These are phyloP conservation scores for Pseudogymnoascus sp. DNA, from an alignment of 2,329 filamentous ascomycete species.

Conservation along the genomic window DNA sequence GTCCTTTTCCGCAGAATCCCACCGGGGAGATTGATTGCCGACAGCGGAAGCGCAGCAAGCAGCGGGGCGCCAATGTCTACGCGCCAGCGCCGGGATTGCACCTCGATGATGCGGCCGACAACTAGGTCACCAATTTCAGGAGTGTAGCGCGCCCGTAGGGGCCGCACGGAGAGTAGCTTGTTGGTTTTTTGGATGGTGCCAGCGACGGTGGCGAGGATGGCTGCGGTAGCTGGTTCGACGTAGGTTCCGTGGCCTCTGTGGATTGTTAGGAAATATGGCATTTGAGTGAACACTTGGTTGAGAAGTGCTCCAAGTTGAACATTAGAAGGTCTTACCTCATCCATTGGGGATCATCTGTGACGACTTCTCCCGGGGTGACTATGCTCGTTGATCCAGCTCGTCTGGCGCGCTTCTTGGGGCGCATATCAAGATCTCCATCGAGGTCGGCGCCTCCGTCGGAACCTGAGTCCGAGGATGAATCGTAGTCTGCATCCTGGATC, in stretches of 20 bases:
- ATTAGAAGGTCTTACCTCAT: slow-evolving; percentile 56
- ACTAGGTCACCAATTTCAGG: slow-evolving; percentile 96
- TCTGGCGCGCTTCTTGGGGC: slow-evolving; percentile 33
- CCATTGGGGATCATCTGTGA: slow-evolving; percentile 92
- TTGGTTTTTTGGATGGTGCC: slow-evolving; percentile 90
- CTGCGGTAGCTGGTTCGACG: slow-evolving; percentile 49
- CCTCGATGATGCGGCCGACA: slow-evolving; percentile 85
- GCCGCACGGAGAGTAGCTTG: slow-evolving; percentile 87
- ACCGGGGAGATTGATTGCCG: slow-evolving; percentile 87
- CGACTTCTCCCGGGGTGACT: slow-evolving; percentile 79
- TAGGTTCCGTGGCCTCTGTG: slow-evolving; percentile 87
- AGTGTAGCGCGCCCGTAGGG: slow-evolving; percentile 84
- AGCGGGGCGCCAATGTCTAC: slow-evolving; percentile 87
- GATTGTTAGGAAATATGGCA: background rate
- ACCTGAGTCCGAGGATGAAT: slow-evolving; percentile 16
- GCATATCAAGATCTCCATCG: slow-evolving; percentile 34
- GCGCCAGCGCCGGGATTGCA: slow-evolving; percentile 89
- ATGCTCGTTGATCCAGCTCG: slow-evolving; percentile 41
- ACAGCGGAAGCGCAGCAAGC: slow-evolving; percentile 76
- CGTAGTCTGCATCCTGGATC: slow-evolving; percentile 13
- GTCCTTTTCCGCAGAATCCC: slow-evolving; percentile 87
- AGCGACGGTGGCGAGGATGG: slow-evolving; percentile 83
- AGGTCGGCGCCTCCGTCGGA: slow-evolving; percentile 27
- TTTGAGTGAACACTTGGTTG: background rate
- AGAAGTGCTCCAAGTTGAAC: background rate